Percentiles rank a stretch among this genome's conserved stretches.
Conservation (phyloP, 2,329 filamentous ascomycete species). For the Sporothrix schenckii region DNA sequence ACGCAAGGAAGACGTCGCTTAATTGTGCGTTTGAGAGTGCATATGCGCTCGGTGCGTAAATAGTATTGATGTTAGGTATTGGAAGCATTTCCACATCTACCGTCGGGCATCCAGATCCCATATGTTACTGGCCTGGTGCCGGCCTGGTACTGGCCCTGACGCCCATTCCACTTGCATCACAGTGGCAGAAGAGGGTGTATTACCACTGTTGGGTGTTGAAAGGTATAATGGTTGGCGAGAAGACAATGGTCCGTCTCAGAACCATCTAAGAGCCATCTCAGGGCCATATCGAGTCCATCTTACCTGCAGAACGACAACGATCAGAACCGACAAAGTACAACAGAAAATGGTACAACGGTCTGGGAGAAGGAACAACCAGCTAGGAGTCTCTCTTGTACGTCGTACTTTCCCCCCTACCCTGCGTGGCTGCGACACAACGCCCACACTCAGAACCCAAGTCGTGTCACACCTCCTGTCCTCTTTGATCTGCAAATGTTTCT, state of each 20-base stretch:
- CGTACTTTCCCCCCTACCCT: no score
- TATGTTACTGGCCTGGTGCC: no score
- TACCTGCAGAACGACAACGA: not conserved
- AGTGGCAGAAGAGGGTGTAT: not conserved
- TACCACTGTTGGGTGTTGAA: not conserved
- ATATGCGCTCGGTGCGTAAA: no score
- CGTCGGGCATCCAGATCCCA: not conserved
- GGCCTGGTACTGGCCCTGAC: not conserved
- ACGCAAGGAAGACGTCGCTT: no score
- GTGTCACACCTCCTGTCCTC: no score
- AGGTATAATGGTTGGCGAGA: slow-evolving; percentile 1
- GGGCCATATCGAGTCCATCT: not conserved
- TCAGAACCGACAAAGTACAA: not conserved
- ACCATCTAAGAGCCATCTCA: not conserved
- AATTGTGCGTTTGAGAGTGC: no score
- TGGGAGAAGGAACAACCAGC: not conserved
- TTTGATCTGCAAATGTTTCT: no score
- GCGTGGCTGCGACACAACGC: not conserved
- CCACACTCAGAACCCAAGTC: not conserved
- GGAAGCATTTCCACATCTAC: not conserved
- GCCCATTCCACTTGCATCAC: no score
- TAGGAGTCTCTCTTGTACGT: not conserved
- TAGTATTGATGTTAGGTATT: no score
- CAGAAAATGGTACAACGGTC: not conserved
- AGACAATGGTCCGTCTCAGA: not conserved